Evolutionary conservation across 768 basidiomycete species (phyloP), one percentile per base, ranked within the genome.

Genomic region (Tubosaeta sp.): DNA sequence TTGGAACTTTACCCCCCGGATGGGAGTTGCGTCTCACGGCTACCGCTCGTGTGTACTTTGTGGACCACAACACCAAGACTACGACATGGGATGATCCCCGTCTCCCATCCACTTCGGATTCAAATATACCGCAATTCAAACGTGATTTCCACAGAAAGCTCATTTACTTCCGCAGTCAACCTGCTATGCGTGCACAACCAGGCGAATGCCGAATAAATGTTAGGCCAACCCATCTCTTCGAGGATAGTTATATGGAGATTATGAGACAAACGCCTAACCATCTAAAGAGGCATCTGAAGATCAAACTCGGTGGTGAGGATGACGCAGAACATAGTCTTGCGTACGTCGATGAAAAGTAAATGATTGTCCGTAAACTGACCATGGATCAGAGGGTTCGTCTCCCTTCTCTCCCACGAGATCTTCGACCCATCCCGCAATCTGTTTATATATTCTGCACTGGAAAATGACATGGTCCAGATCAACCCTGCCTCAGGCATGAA

Each of bases 21-120:
- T 99, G 97, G 97, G 97, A 99, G 72, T 98, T 99, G 95, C 91
- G 97, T 42, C 86, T 99, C 49, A 98, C 97, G 6, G 88, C 91
- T 4, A 98, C 97, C 1, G 95, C 97, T 2, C 86, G 97, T 44
- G 95, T 98, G 7, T 99, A 99, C 77, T 99, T 99, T 67, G 97
- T 99, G 48, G 97, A 99, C 70, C 97, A 99, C 76, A 98, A 97
- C 74, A 98, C 97, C 50, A 97, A 97, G 82, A 99, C 97, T 31
- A 99, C 97, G 26, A 98, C 97, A 1, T 99, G 97, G 97, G 97
- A 99, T 70, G 97, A 99, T 68, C 95, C 95, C 19, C 91, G 97
- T 47, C 72, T 92, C 60, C 95, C 95, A 9, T 95, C 94, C 11
- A 90, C 91, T 38, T 77, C 97, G 55, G 97, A 98, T 68, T 81